phyloP scores from a whole-genome alignment of 2,329 filamentous ascomycete species.

The Berkeleyomyces basicola region DNA sequence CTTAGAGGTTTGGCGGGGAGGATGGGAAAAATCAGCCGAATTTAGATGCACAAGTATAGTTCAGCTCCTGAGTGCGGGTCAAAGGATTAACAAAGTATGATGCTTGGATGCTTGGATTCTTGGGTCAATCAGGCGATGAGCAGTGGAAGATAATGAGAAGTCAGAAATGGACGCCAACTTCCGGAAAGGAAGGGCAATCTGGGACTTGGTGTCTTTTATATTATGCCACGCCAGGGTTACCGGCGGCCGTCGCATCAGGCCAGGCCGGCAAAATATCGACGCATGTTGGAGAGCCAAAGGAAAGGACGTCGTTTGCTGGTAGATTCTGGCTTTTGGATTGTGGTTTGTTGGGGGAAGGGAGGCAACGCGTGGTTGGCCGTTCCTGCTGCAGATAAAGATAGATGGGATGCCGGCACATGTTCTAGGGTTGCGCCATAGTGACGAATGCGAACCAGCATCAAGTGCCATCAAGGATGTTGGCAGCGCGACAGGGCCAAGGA shows the following conservation, averaged over 20 bases:
- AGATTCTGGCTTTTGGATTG: neutral
- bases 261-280: constrained; percentile 1
- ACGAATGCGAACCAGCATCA: neutral
- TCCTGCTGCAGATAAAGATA: neutral
- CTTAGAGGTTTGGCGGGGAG: neutral
- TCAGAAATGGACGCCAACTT: neutral
- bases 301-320: neutral
- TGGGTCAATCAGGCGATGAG: neutral
- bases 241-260: neutral
- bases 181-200: neutral
- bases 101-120: neutral
- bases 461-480: neutral
- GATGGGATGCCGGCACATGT: neutral
- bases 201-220: neutral
- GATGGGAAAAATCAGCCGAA: neutral
- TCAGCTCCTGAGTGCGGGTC: neutral
- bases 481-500: neutral
- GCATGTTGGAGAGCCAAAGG: neutral
- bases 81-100: neutral
- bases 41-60: neutral
- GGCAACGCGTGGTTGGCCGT: neutral
- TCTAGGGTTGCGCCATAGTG: neutral
- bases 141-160: neutral
- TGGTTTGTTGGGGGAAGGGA: neutral
- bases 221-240: neutral